phyloP scores from a whole-genome alignment of 225 moss, liverwort and hornwort genomes.

The Ulota crispa region DNA sequence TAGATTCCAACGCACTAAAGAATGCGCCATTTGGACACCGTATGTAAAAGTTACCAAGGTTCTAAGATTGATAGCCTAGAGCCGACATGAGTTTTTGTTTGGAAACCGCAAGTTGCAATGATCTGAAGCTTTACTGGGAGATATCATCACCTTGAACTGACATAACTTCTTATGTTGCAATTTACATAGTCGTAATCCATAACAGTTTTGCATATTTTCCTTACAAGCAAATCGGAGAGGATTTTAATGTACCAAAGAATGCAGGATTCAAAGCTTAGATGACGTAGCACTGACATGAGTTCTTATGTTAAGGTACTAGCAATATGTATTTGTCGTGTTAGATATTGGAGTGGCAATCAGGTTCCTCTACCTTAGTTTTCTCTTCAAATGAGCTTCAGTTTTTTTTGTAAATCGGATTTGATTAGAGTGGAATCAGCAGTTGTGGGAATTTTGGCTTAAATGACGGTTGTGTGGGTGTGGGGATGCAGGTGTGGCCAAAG shows the following conservation, averaged over 20 bases:
- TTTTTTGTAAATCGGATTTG: not conserved
- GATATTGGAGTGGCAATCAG: not conserved
- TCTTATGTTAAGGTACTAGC: not conserved
- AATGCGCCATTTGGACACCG: not conserved
- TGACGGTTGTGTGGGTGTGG: not conserved
- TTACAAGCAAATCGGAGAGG: not conserved
- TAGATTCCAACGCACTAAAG: not conserved
- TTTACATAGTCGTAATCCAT: not conserved
- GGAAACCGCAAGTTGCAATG: not conserved
- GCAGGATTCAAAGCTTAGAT: not conserved
- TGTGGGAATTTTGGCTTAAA: not conserved
- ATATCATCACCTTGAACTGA: not conserved
- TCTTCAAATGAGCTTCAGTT: not conserved
- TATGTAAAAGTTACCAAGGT: not conserved
- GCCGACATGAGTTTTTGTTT: not conserved
- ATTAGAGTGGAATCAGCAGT: not conserved
- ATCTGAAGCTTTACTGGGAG: not conserved
- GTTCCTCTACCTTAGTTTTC: not conserved
- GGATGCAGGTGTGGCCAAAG: constrained; percentile 78
- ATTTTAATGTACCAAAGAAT: not conserved
- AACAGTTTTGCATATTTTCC: not conserved
- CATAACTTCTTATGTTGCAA: no score
- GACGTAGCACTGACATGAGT: not conserved
- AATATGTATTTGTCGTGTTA: not conserved
- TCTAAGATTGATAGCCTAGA: no score